Evolutionary conservation across 371 early-diverging fungal species (phyloP).

Genomic region (Rhizopus delemar): DNA sequence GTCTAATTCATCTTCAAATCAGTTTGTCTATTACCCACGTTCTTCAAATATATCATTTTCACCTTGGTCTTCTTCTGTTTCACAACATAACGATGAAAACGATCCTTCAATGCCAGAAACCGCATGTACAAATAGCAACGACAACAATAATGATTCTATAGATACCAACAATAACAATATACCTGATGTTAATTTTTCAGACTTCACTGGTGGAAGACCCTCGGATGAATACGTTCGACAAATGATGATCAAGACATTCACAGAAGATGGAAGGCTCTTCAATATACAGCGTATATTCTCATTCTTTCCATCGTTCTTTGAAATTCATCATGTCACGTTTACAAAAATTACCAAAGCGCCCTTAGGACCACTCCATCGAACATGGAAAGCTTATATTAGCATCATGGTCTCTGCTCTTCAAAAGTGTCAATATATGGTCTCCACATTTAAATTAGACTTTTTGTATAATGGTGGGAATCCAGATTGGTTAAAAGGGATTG

Average conservation of each 20-base stretch:
- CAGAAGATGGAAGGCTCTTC: slow-evolving; percentile 56
- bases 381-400: slow-evolving; percentile 63
- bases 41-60: slow-evolving; percentile 45
- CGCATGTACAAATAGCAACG: neutral
- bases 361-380: slow-evolving; percentile 56
- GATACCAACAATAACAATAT: slow-evolving; percentile 2
- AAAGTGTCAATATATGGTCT: slow-evolving; percentile 62
- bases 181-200: slow-evolving; percentile 4
- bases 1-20: slow-evolving; percentile 27
- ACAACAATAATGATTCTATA: neutral
- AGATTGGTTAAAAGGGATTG: slow-evolving; percentile 59
- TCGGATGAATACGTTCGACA: slow-evolving; percentile 53
- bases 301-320: slow-evolving; percentile 67
- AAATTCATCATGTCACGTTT: slow-evolving; percentile 51
- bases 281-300: slow-evolving; percentile 60
- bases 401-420: slow-evolving; percentile 69
- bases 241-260: slow-evolving; percentile 57
- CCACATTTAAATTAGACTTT: slow-evolving; percentile 56
- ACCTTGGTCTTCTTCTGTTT: slow-evolving; percentile 43
- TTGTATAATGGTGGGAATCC: slow-evolving; percentile 64
- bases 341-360: slow-evolving; percentile 46
- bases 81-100: slow-evolving; percentile 7
- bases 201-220: slow-evolving; percentile 42
- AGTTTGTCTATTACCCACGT: slow-evolving; percentile 39
- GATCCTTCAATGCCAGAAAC: slow-evolving; percentile 14